Evolutionary conservation across 345 rosid genomes (phyloP).

Genomic region (Aurinia saxatilis): DNA sequence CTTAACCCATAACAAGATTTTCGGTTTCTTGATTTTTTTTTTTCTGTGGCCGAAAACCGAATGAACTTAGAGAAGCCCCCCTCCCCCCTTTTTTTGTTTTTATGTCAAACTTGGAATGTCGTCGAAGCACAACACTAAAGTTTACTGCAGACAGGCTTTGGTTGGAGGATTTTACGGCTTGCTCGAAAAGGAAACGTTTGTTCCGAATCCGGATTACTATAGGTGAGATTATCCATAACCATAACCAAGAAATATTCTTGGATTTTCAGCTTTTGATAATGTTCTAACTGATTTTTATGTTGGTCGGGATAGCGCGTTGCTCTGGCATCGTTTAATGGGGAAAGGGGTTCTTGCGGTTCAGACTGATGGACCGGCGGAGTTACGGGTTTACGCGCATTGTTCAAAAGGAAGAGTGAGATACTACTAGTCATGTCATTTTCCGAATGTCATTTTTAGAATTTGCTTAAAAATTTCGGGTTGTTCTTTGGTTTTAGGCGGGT

Average conservation of each 20-base stretch:
- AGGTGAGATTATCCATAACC: conserved; percentile 42
- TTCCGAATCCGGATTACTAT: conserved; percentile 93
- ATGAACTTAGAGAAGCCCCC: background rate
- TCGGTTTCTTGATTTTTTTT: background rate
- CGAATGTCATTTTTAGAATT: too few species aligned
- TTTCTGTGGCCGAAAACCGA: background rate
- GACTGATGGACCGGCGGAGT: conserved; percentile 44
- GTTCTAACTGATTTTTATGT: conserved; percentile 3
- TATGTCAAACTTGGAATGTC: conserved; percentile 69
- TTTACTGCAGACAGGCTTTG: conserved; percentile 93
- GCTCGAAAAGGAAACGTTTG: conserved; percentile 54
- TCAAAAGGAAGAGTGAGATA: conserved; percentile 86
- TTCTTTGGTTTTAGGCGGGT: conserved; percentile 51
- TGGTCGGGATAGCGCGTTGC: conserved; percentile 57
- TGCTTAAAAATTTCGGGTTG: background rate
- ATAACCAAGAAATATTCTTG: too few species aligned
- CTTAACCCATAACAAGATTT: background rate
- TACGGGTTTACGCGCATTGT: conserved; percentile 87
- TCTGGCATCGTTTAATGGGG: conserved; percentile 98
- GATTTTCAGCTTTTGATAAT: too few species aligned
- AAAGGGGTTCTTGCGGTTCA: conserved; percentile 63
- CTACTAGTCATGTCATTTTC: background rate
- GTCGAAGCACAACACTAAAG: conserved; percentile 80
- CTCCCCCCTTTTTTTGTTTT: too few species aligned
- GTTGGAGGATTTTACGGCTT: conserved; percentile 91